These are phyloP conservation scores for Erysimum pusillum DNA, from an alignment of 441 rosid species.

Conservation along the genomic window DNA sequence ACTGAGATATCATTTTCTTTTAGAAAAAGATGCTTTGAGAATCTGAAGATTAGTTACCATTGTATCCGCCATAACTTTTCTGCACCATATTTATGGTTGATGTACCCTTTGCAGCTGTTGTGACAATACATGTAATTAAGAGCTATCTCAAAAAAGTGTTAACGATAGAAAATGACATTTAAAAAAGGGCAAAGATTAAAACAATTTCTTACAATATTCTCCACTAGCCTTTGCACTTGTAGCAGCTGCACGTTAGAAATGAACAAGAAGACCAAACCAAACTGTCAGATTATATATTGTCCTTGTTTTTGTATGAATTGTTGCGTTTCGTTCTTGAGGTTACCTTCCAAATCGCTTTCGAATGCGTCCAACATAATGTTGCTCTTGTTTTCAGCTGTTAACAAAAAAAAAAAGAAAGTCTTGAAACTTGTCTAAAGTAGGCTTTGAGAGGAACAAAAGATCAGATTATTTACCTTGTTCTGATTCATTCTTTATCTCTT, in stretches of 20 bases:
- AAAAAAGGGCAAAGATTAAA: not conserved
- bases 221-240: slow-evolving; percentile 37
- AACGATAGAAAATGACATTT: not conserved
- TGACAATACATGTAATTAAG: not conserved
- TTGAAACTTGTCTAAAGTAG: slow-evolving; percentile 2
- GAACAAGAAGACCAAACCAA: slow-evolving; percentile 34
- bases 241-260: slow-evolving; percentile 37
- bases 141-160: not conserved
- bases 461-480: slow-evolving; percentile 32
- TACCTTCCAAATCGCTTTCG: slow-evolving; percentile 47
- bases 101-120: slow-evolving; percentile 22
- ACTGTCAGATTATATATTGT: slow-evolving; percentile 19
- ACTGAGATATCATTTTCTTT: not conserved
- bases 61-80: slow-evolving; percentile 25
- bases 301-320: slow-evolving; percentile 7
- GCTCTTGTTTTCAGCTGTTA: slow-evolving; percentile 41
- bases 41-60: slow-evolving; percentile 23
- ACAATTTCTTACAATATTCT: slow-evolving; percentile 27
- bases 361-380: slow-evolving; percentile 42
- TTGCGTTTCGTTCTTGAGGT: slow-evolving; percentile 8
- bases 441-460: slow-evolving; percentile 24
- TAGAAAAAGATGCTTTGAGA: not conserved
- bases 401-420: not conserved
- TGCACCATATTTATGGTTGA: slow-evolving; percentile 26
- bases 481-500: slow-evolving; percentile 26